These are phyloP conservation scores for Pulicaria dysenterica DNA, from an alignment of 129 eudicot species.

Conservation along the genomic window DNA sequence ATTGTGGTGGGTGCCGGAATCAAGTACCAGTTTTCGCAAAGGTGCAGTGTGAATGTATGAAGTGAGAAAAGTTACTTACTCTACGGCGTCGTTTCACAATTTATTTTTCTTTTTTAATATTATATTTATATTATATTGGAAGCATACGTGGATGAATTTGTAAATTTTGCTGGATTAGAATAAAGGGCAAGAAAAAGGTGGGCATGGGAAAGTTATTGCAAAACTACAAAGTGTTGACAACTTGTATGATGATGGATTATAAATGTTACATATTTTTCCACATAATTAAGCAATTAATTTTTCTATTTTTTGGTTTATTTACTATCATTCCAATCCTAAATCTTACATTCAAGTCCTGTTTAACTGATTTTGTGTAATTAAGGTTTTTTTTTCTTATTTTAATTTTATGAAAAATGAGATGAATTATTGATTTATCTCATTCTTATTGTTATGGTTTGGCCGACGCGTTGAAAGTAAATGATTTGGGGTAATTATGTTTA, in stretches of 20 bases:
- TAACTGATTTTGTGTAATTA: too few species aligned
- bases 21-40: slow-evolving; percentile 66
- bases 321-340: too few species aligned
- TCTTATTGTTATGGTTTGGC: too few species aligned
- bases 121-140: slow-evolving; percentile 15
- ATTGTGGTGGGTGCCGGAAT: slow-evolving; percentile 43
- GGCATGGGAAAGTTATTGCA: slow-evolving; percentile 11
- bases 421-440: too few species aligned
- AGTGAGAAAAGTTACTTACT: neutral
- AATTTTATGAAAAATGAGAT: too few species aligned
- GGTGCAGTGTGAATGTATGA: slow-evolving; percentile 74
- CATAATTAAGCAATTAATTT: neutral
- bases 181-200: slow-evolving; percentile 29
- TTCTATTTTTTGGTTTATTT: neutral
- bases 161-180: slow-evolving; percentile 40
- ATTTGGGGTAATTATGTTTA: too few species aligned
- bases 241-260: slow-evolving; percentile 23
- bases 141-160: slow-evolving; percentile 35
- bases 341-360: too few species aligned
- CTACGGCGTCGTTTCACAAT: slow-evolving; percentile 27
- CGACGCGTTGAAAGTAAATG: too few species aligned
- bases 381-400: too few species aligned
- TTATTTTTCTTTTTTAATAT: slow-evolving; percentile 10
- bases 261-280: slow-evolving; percentile 20
- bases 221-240: slow-evolving; percentile 2